Evolutionary conservation across 2,329 filamentous ascomycete species (phyloP).

Genomic region (Phymatotrichopsis omnivora): DNA sequence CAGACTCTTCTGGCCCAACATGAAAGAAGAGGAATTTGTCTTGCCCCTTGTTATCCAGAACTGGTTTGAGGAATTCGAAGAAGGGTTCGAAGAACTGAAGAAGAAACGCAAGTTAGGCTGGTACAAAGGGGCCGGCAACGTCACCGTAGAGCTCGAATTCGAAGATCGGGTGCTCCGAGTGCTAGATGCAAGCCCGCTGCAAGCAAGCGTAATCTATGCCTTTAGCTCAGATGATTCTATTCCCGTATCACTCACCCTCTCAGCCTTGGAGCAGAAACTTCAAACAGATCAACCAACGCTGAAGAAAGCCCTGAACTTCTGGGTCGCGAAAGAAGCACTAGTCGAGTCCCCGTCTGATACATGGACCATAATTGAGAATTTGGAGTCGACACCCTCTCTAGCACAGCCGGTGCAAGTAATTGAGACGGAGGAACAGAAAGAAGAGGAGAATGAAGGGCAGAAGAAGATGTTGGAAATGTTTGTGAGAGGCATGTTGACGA

Average conservation of each 20-base stretch:
- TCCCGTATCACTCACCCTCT: constrained; percentile 42
- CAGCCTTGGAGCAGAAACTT: constrained; percentile 41
- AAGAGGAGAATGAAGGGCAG: constrained; percentile 44
- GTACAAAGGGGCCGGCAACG: constrained; percentile 72
- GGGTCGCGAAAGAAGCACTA: constrained; percentile 25
- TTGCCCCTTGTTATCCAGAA: constrained; percentile 47
- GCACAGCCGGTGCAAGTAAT: constrained; percentile 37
- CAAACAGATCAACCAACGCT: constrained; percentile 31
- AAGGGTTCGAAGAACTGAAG: constrained; percentile 70
- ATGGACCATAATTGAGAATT: constrained; percentile 29
- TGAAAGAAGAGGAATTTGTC: constrained; percentile 59
- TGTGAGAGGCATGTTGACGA: constrained; percentile 89
- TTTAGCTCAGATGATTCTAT: constrained; percentile 40
- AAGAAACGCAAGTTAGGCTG: constrained; percentile 77
- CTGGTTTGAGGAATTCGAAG: constrained; percentile 60
- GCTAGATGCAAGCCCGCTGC: constrained; percentile 42
- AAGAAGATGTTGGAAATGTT: constrained; percentile 75
- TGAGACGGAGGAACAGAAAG: constrained; percentile 40
- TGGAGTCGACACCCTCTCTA: constrained; percentile 43
- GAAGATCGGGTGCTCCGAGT: constrained; percentile 59
- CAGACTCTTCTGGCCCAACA: constrained; percentile 81
- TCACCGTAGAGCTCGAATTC: constrained; percentile 70
- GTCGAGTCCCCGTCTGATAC: constrained; percentile 29
- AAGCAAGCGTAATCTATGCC: constrained; percentile 40
- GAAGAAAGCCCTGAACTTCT: constrained; percentile 31